Evolutionary conservation across 805 yeast species (phyloP).

Genomic region (Lipomyces starkeyi): DNA sequence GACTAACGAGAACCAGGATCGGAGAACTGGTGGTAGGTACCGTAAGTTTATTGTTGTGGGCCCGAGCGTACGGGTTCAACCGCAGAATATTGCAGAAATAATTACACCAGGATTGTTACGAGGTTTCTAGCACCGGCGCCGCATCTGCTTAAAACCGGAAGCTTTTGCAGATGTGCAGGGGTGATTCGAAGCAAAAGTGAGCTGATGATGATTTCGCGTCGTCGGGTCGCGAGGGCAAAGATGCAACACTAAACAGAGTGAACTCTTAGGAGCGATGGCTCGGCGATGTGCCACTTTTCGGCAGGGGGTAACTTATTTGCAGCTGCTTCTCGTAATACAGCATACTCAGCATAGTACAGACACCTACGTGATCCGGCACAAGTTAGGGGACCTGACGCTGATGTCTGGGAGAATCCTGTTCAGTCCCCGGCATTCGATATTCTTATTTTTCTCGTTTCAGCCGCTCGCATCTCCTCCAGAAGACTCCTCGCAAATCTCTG

Average conservation of each 20-base stretch:
- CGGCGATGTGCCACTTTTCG: neutral
- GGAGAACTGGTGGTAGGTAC: too few species aligned
- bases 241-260: neutral
- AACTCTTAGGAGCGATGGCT: neutral
- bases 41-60: neutral
- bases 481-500: too few species aligned
- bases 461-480: too few species aligned
- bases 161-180: constrained; percentile 5
- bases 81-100: neutral
- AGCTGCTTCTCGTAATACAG: neutral
- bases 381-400: neutral
- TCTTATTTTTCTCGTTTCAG: neutral
- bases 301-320: neutral
- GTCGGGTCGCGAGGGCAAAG: neutral
- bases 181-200: constrained; percentile 2
- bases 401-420: neutral
- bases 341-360: neutral
- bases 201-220: constrained; percentile 6
- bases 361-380: neutral
- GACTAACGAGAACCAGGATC: too few species aligned
- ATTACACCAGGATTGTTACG: neutral
- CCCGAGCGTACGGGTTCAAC: too few species aligned
- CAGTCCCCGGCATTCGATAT: neutral
- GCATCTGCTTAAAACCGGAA: neutral
- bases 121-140: neutral